Base-by-base conservation (phyloP, 257 asterid genomes). In the Capsicum chinense region DNA sequence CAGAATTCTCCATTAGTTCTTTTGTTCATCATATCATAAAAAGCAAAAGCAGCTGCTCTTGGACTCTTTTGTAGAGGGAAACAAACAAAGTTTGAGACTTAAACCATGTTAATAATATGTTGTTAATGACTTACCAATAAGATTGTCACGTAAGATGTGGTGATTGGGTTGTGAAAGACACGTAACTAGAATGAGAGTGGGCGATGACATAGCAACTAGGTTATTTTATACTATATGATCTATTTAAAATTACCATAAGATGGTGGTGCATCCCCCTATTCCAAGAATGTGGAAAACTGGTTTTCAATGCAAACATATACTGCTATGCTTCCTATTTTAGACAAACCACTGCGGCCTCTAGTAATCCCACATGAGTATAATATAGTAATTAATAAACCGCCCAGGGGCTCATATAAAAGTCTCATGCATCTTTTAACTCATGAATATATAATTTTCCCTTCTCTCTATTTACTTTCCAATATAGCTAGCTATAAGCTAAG, bases 271-370 rank as follows among this genome's bases (percentile, higher is more conserved):
- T 59, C 86, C 86, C 94, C 97, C 79, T 15, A 85, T 68, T 37
- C 76, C 76, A 37, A 68, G 76, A 37, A 68, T 37, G 50, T 37
- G 76, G 76, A 68, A 15, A 37, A 14, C 14, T 68, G 52, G 76
- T 68, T 68, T 68, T 42, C 54, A 48, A 33, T 78, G 68, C 21
- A 76, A 69, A 56, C 56, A 39, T 12, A 80, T 15, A 80, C 78
- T 64, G 48, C 79, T 60, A 44, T 83, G 3, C 76, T 81, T 81
- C 19, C 86, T 56, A 76, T 68, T 79, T 58, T 67, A 48, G 80
- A 87, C 87, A 89, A 89, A 89, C 92, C 80, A 83, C 89, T 83
- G 89, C 91, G 87, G 87, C 90, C 85, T 68, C 92, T 80, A 82
- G 87, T 76, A 76, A 76, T 74, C 81, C 42, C 44, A 19, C 44